Base-by-base conservation (phyloP, 2,329 filamentous ascomycete species). In the Stemphylium beticola region DNA sequence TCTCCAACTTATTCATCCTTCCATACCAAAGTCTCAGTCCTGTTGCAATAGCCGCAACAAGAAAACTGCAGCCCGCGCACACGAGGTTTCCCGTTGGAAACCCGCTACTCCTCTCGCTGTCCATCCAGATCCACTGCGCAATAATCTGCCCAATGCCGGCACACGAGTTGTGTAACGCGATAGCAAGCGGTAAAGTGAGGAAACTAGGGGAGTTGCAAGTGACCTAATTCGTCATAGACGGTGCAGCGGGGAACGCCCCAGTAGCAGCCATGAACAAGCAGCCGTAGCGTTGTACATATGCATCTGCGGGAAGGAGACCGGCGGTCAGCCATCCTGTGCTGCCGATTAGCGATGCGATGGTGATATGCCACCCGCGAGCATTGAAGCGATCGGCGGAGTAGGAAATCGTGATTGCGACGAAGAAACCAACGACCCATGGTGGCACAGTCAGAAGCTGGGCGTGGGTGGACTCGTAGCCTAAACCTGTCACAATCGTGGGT, bases 371-470 rank as follows among this genome's bases (percentile, higher is more conserved):
- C 17, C 49, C 49, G 20, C 49, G 49, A 39, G 58, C 56, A 33
- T 65, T 54, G 39, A 61, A 62, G 24, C 49, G 50, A 49, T 65
- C 61, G 0, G 57, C 58, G 10, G 58, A 66, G 53, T 58, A 67
- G 2, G 66, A 60, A 8, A 57, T 18, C 26, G 44, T 50, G 10
- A 71, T 52, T 6, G 80, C 82, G n/a, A 83, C 75, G 2, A 81
- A 76, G 88, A 0, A 52, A 9, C 49, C 41, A 1, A 46, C 49
- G 9, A 51, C 41, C 41, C 49, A 51, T 9, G 87, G 86, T 2
- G 87, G 86, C 0, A 89, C 85, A 0, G 86, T 87, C 82, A 89
- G 85, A 14, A 89, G 72, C 70, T 89, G 87, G 3, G 87, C 85
- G 45, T 78, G 68, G 8, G 87, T 75, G 44, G 82, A 79, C 14